These are phyloP conservation scores for Monilinia vaccinii-corymbosi DNA, from an alignment of 2,329 filamentous ascomycete genomes.

Conservation along the genomic window DNA sequence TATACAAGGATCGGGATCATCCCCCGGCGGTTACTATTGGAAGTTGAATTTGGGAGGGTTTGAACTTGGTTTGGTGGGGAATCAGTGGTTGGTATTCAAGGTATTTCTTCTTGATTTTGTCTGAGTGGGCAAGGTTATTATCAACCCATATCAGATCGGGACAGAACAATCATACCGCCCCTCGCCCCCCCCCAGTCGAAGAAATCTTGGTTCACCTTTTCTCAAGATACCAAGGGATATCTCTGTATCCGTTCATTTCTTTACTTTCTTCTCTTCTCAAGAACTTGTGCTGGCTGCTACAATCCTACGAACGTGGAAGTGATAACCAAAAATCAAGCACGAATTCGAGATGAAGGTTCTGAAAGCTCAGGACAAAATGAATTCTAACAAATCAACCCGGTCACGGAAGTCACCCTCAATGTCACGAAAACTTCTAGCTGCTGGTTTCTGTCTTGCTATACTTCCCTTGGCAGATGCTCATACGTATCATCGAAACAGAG, in stretches of 20 bases:
- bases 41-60: background rate
- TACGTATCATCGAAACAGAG: slow-evolving; percentile 1
- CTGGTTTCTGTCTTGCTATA: slow-evolving; percentile 15
- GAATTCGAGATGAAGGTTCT: background rate
- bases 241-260: background rate
- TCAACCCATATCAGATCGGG: background rate
- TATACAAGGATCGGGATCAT: background rate
- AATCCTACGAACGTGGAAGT: background rate
- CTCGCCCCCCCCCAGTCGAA: background rate
- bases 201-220: background rate
- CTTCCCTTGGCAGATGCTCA: slow-evolving; percentile 15
- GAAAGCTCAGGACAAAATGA: slow-evolving; percentile 6
- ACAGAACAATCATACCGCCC: background rate
- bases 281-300: background rate
- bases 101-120: background rate
- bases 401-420: slow-evolving; percentile 9
- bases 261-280: background rate
- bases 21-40: background rate
- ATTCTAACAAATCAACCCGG: slow-evolving; percentile 9
- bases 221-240: slow-evolving; percentile 6
- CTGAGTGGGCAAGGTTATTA: background rate
- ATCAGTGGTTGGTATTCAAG: background rate
- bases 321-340: background rate
- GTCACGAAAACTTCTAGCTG: slow-evolving; percentile 9
- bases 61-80: background rate